These are phyloP conservation scores for Comarum palustre DNA, from an alignment of 306 rosid genomes.

Conservation along the genomic window DNA sequence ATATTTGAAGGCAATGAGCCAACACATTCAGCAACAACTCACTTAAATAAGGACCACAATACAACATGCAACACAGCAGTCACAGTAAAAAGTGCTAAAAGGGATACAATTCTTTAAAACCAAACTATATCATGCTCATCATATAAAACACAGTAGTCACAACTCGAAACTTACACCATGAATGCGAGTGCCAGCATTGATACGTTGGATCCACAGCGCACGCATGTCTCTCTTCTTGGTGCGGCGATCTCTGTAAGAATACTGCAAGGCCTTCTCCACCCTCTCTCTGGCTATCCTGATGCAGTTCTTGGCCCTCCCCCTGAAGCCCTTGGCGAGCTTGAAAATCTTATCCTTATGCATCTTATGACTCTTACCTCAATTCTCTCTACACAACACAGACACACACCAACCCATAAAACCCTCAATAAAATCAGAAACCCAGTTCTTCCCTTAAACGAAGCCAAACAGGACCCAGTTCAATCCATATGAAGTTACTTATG, in stretches of 20 bases:
- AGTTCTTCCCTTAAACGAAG: neutral
- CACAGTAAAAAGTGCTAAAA: neutral
- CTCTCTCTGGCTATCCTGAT: constrained; percentile 94
- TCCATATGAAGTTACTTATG: neutral
- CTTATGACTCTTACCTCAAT: constrained; percentile 25
- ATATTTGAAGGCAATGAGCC: neutral
- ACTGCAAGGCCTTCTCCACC: constrained; percentile 96
- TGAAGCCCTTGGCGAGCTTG: constrained; percentile 91
- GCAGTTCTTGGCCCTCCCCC: constrained; percentile 98
- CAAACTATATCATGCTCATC: neutral
- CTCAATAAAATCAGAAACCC: neutral
- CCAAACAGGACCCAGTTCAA: neutral
- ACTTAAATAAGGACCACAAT: neutral
- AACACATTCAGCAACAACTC: neutral
- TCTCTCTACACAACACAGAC: constrained; percentile 5
- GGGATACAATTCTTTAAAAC: neutral
- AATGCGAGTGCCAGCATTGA: constrained; percentile 88
- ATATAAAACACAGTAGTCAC: constrained; percentile 3
- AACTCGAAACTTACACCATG: constrained; percentile 62
- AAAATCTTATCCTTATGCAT: constrained; percentile 83
- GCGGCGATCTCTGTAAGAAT: constrained; percentile 94
- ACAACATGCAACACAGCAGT: neutral
- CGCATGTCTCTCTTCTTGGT: constrained; percentile 96
- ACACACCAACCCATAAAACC: neutral
- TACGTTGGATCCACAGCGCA: constrained; percentile 89